Evolutionary conservation across 805 yeast species (phyloP).

Genomic region (Saturnispora sanitii): DNA sequence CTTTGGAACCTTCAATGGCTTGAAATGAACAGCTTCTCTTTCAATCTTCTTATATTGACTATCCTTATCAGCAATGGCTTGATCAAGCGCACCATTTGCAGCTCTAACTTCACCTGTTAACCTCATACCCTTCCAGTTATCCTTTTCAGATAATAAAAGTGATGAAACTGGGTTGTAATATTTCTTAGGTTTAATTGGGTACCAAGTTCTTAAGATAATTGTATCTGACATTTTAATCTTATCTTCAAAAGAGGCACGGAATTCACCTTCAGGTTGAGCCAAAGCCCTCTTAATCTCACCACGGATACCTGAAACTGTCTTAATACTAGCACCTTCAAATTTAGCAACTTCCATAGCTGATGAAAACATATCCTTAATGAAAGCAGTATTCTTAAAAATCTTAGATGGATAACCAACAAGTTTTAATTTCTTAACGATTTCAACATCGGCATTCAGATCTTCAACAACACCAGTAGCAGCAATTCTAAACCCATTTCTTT

Average conservation of each 20-base stretch:
- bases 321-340: slow-evolving; percentile 95
- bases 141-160: slow-evolving; percentile 61
- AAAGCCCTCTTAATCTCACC: slow-evolving; percentile 96
- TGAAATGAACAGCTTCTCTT: slow-evolving; percentile 75
- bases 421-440: slow-evolving; percentile 91
- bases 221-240: slow-evolving; percentile 86
- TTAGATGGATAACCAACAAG: slow-evolving; percentile 92
- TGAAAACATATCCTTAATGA: slow-evolving; percentile 92
- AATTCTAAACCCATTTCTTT: slow-evolving; percentile 85
- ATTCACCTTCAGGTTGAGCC: slow-evolving; percentile 89
- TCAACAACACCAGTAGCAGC: slow-evolving; percentile 96
- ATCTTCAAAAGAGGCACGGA: slow-evolving; percentile 95
- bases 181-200: slow-evolving; percentile 81
- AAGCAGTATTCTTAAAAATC: slow-evolving; percentile 91
- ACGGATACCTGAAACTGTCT: slow-evolving; percentile 93
- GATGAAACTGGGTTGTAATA: slow-evolving; percentile 97
- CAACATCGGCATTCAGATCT: slow-evolving; percentile 81
- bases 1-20: slow-evolving; percentile 79
- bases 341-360: slow-evolving; percentile 91
- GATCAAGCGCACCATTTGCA: slow-evolving; percentile 41
- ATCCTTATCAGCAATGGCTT: slow-evolving; percentile 46
- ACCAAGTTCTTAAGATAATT: slow-evolving; percentile 89
- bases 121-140: slow-evolving; percentile 94
- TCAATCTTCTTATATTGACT: slow-evolving; percentile 61
- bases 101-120: slow-evolving; percentile 91